phyloP scores from a whole-genome alignment of 1,139 yeast species.

The Casaregolazyma lundiana region DNA sequence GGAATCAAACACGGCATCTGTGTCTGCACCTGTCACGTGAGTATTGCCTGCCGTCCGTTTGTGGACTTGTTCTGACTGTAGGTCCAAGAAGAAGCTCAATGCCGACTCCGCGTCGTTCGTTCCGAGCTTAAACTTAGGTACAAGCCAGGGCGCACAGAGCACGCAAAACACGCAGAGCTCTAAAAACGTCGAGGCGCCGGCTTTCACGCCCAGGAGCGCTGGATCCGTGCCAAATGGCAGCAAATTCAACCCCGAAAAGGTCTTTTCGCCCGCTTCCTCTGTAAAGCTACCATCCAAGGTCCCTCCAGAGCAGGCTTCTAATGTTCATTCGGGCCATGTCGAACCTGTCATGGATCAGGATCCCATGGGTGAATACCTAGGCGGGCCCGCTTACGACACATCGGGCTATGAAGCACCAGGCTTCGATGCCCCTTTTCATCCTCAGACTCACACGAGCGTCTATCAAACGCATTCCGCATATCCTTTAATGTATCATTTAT shows the following conservation, averaged over 20 bases:
- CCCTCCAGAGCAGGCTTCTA: neutral
- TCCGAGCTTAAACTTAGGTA: too few relatives aligned
- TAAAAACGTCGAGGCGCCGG: conserved; percentile 17
- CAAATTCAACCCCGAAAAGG: conserved; percentile 6
- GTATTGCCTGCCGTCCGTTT: neutral
- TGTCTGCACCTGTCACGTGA: conserved; percentile 3
- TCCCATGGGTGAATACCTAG: neutral
- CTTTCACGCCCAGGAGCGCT: conserved; percentile 12
- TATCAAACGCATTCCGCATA: conserved; percentile 32
- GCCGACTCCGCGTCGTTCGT: conserved; percentile 65
- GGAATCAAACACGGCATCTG: neutral
- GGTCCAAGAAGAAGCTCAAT: conserved; percentile 46
- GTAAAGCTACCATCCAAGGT: neutral
- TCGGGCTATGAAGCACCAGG: too few relatives aligned
- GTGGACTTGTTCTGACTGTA: neutral
- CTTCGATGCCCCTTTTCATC: conserved; percentile 4
- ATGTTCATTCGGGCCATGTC: neutral
- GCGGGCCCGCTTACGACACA: neutral
- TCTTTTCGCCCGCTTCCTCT: conserved; percentile 12
- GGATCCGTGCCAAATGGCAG: neutral
- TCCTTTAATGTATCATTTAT: conserved; percentile 80
- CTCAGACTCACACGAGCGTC: conserved; percentile 9
- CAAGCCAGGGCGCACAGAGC: neutral
- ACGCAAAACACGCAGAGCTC: too few relatives aligned
- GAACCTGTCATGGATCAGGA: neutral